Conservation (phyloP, 495 filamentous ascomycete genomes). For the Trichoderma asperelloides region DNA sequence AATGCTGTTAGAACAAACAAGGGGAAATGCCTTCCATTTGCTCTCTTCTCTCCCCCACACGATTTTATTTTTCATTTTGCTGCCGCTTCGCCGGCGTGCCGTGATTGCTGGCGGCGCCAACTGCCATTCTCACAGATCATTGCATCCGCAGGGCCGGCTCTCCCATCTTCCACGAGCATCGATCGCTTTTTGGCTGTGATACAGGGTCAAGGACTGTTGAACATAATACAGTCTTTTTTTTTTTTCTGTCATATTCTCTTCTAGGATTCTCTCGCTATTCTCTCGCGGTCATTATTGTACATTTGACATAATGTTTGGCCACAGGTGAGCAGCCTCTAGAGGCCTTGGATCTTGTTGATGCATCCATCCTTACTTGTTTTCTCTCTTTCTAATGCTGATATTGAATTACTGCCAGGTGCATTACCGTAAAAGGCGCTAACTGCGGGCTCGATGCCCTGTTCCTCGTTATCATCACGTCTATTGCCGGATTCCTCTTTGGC, state of each 20-base stretch:
- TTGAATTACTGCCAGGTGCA: conserved; percentile 16
- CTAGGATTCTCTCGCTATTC: too few species aligned
- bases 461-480: conserved; percentile 37
- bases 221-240: neutral
- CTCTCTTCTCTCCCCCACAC: too few species aligned
- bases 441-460: conserved; percentile 26
- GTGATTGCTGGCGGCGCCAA: neutral
- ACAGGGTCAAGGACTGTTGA: neutral
- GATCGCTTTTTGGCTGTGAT: neutral
- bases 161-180: neutral
- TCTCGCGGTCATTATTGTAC: neutral
- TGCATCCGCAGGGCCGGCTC: neutral
- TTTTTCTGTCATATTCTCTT: neutral
- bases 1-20: too few species aligned
- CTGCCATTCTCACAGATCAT: neutral
- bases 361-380: neutral
- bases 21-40: too few species aligned
- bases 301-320: neutral
- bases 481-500: conserved; percentile 70
- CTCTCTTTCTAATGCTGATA: neutral
- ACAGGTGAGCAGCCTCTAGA: neutral
- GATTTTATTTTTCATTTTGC: neutral
- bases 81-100: neutral
- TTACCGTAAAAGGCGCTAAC: conserved; percentile 27
- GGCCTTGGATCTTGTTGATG: neutral